Conservation (phyloP, 2,329 filamentous ascomycete genomes). For the Huntiella decipiens region DNA sequence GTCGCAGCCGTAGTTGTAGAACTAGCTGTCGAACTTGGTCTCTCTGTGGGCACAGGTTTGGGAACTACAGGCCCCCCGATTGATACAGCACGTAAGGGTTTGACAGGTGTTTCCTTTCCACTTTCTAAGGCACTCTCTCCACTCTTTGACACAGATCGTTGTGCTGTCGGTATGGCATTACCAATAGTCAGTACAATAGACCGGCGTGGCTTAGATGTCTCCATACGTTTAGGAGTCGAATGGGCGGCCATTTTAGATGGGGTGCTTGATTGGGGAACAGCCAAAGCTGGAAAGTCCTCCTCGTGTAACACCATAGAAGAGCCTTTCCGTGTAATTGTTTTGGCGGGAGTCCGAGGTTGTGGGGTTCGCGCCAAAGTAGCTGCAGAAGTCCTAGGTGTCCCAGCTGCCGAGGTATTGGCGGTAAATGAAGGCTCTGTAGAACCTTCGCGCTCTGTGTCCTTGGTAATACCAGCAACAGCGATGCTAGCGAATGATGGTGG, state of each 20-base stretch:
- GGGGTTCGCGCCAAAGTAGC: constrained; percentile 1
- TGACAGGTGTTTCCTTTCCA: background rate
- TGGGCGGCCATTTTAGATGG: background rate
- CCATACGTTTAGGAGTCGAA: background rate
- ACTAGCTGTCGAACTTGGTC: too few relatives aligned
- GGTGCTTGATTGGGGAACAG: background rate
- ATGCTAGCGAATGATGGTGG: constrained; percentile 4
- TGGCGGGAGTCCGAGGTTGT: constrained; percentile 13
- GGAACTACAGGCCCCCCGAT: background rate
- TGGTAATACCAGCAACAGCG: constrained; percentile 1
- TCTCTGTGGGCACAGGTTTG: too few relatives aligned
- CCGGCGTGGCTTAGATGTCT: constrained; percentile 6
- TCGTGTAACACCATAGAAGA: constrained; percentile 26
- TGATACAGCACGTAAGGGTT: background rate
- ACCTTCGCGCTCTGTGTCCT: background rate
- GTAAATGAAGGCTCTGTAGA: too few relatives aligned
- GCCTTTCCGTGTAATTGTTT: background rate
- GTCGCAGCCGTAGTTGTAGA: constrained; percentile 3
- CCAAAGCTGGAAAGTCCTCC: constrained; percentile 36
- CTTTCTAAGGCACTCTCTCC: too few relatives aligned
- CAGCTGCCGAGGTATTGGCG: too few relatives aligned
- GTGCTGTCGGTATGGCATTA: background rate
- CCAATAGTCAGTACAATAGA: constrained; percentile 1
- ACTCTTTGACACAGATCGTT: background rate
- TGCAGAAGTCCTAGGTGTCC: too few relatives aligned